These are phyloP conservation scores for Mortierella sp. DNA, from an alignment of 371 early-diverging fungal genomes.

Conservation along the genomic window DNA sequence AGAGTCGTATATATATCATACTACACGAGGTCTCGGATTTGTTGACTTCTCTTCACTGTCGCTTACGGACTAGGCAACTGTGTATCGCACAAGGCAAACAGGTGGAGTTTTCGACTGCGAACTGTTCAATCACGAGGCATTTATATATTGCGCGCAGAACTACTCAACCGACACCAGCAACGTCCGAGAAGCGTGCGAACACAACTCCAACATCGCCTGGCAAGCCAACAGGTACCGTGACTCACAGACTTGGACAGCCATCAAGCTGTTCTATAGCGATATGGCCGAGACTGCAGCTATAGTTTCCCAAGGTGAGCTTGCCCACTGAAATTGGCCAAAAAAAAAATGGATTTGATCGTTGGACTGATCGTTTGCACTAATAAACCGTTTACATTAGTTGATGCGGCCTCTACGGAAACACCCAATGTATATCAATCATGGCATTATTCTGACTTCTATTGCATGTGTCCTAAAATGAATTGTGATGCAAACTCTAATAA, in stretches of 20 bases:
- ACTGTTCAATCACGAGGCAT: slow-evolving; percentile 76
- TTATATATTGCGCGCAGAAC: slow-evolving; percentile 76
- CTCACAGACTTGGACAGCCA: slow-evolving; percentile 85
- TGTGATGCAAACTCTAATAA: not conserved
- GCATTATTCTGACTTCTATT: not conserved
- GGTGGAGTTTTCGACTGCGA: slow-evolving; percentile 76
- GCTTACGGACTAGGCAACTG: slow-evolving; percentile 22
- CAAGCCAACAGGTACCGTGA: slow-evolving; percentile 75
- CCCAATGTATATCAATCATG: not conserved
- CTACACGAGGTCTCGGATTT: too few relatives aligned
- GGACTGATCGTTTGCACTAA: not conserved
- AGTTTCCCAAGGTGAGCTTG: slow-evolving; percentile 33
- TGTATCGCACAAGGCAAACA: slow-evolving; percentile 61
- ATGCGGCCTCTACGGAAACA: slow-evolving; percentile 10
- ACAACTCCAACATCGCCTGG: slow-evolving; percentile 81
- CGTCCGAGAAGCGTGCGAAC: slow-evolving; percentile 70
- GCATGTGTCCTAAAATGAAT: not conserved
- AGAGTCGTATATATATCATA: too few relatives aligned
- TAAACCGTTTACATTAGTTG: slow-evolving; percentile 2
- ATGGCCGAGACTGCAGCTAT: slow-evolving; percentile 42
- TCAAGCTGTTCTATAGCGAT: slow-evolving; percentile 73
- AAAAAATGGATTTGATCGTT: not conserved
- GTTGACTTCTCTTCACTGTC: not conserved
- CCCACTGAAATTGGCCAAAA: not conserved
- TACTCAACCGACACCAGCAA: slow-evolving; percentile 66